Conservation (phyloP, 169 alveolate genomes). For the Plasmodium falciparum region DNA sequence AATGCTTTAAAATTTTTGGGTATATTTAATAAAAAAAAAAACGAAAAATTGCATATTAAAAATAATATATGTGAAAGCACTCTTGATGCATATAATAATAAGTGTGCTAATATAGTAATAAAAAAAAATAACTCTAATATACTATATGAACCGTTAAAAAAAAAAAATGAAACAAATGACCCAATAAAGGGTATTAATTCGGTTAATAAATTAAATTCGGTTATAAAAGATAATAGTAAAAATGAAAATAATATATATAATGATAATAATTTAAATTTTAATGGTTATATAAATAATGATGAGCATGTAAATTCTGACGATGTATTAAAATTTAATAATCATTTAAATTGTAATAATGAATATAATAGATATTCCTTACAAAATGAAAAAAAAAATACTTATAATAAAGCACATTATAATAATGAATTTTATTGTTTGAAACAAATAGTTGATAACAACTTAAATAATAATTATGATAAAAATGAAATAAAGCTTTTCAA, state of each 20-base stretch:
- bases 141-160: no score
- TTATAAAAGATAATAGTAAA: neutral
- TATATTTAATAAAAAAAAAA: constrained; percentile 32
- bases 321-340: neutral
- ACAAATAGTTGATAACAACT: constrained; percentile 65
- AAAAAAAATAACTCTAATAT: no score
- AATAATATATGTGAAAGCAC: constrained; percentile 19
- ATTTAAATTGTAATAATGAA: neutral
- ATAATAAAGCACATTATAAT: neutral
- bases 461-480: constrained; percentile 74
- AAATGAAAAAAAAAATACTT: constrained; percentile 3
- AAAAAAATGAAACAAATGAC: neutral
- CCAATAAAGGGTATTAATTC: neutral
- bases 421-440: constrained; percentile 49
- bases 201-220: neutral
- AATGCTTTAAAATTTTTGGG: constrained; percentile 72
- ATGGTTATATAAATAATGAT: neutral
- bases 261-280: no score
- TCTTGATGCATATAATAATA: constrained; percentile 18
- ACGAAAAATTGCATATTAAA: constrained; percentile 1
- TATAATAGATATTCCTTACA: neutral
- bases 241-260: constrained; percentile 7
- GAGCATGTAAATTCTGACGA: neutral
- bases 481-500: constrained; percentile 61
- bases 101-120: neutral